Percentiles rank a stretch among this genome's conserved stretches.
phyloP scores from a whole-genome alignment of 495 filamentous ascomycete genomes.

The Neurospora sp. region DNA sequence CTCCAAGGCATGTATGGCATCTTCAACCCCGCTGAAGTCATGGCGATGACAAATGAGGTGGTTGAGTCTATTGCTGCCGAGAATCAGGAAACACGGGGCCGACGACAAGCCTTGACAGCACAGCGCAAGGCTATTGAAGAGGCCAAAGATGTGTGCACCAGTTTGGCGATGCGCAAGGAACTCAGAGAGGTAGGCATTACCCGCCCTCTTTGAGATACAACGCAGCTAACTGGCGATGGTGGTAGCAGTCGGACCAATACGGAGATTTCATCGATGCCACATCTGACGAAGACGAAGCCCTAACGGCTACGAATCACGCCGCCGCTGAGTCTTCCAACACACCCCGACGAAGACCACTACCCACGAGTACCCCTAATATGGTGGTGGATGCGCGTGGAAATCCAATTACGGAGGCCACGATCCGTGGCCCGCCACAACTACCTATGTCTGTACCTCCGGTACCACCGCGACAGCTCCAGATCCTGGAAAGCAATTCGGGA shows the following conservation, averaged over 20 bases:
- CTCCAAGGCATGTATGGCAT: constrained; percentile 30
- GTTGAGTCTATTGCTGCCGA: constrained; percentile 29
- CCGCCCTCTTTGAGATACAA: neutral
- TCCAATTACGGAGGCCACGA: neutral
- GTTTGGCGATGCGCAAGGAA: constrained; percentile 31
- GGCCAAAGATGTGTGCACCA: constrained; percentile 29
- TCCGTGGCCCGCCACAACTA: neutral
- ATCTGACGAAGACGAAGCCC: neutral
- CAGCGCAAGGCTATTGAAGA: constrained; percentile 31
- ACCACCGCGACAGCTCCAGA: neutral
- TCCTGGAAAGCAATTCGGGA: neutral
- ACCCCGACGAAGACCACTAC: neutral
- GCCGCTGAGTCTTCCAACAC: neutral
- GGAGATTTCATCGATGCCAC: neutral
- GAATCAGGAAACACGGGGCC: constrained; percentile 28
- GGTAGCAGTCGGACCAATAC: neutral
- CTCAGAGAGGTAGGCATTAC: constrained; percentile 14
- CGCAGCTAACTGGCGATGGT: neutral
- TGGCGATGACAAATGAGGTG: constrained; percentile 18
- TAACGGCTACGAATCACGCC: neutral
- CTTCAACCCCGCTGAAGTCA: constrained; percentile 27
- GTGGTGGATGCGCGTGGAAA: neutral
- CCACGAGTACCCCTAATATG: neutral
- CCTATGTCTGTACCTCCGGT: neutral
- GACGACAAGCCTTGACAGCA: constrained; percentile 19